These are phyloP conservation scores for Barnettozyma salicaria DNA, from an alignment of 805 yeast species.

Conservation along the genomic window DNA sequence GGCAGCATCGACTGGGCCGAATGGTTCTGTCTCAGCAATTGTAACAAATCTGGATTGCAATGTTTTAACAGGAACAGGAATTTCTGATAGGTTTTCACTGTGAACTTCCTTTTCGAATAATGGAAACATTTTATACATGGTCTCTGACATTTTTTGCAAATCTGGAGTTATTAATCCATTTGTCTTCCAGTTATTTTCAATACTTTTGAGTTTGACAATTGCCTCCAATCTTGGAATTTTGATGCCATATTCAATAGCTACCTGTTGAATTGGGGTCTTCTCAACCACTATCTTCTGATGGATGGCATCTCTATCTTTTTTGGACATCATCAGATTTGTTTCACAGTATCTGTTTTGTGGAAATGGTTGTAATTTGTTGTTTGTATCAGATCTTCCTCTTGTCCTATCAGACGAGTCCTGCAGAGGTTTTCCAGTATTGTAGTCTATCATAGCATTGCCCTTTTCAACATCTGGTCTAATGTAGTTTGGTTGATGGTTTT, in stretches of 20 bases:
- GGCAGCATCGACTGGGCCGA: conserved; percentile 95
- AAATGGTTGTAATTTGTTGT: conserved; percentile 60
- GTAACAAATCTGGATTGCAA: conserved; percentile 77
- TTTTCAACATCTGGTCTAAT: conserved; percentile 49
- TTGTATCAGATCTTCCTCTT: conserved; percentile 10
- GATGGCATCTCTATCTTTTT: conserved; percentile 54
- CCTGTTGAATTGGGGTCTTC: conserved; percentile 57
- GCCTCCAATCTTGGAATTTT: conserved; percentile 88
- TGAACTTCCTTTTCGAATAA: conserved; percentile 43
- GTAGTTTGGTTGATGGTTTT: conserved; percentile 67
- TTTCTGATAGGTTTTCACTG: conserved; percentile 83
- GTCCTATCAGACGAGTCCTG: too few relatives aligned
- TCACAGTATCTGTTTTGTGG: conserved; percentile 66
- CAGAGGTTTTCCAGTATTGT: conserved; percentile 29
- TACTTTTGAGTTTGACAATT: conserved; percentile 56
- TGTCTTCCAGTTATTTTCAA: conserved; percentile 57
- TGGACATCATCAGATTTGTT: conserved; percentile 58
- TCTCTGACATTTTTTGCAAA: conserved; percentile 48
- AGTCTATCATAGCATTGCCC: conserved; percentile 33
- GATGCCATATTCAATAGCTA: conserved; percentile 73
- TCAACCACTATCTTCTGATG: conserved; percentile 48
- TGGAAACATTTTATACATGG: conserved; percentile 81
- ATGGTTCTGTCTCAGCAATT: conserved; percentile 90
- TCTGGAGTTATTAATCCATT: conserved; percentile 50
- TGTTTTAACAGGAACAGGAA: conserved; percentile 84